These are phyloP conservation scores for Stromatinia cepivora DNA, from an alignment of 2,329 filamentous ascomycete genomes.

Conservation along the genomic window DNA sequence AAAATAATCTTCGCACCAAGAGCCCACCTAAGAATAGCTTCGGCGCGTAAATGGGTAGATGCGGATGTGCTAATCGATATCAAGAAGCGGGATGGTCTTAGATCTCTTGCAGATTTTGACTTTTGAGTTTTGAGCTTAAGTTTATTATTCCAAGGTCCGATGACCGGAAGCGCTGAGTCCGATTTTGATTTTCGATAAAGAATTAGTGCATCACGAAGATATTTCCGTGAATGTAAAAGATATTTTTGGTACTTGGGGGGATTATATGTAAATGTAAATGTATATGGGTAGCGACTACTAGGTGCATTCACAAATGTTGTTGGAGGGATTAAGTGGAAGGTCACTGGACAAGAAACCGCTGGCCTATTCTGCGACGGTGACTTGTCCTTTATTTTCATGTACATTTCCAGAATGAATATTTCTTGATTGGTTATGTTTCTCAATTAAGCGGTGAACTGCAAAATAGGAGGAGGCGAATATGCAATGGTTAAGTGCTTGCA, in stretches of 20 bases:
- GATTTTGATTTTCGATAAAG: not conserved
- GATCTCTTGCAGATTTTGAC: constrained; percentile 16
- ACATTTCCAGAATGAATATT: constrained; percentile 8
- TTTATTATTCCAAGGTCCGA: not conserved
- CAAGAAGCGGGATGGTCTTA: constrained; percentile 12
- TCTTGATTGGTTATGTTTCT: constrained; percentile 17
- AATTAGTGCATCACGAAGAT: no score
- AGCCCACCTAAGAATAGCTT: constrained; percentile 4
- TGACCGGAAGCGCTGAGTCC: not conserved
- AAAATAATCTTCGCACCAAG: not conserved
- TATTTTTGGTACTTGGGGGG: not conserved
- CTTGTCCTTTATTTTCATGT: not conserved
- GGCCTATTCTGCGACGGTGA: constrained; percentile 10
- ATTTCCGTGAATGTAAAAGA: not conserved
- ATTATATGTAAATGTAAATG: not conserved
- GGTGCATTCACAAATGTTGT: not conserved
- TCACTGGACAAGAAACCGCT: constrained; percentile 20
- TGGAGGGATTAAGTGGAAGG: not conserved
- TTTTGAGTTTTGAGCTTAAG: not conserved
- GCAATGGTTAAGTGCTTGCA: constrained; percentile 23
- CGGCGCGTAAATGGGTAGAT: constrained; percentile 17
- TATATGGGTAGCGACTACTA: not conserved
- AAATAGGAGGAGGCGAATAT: constrained; percentile 21
- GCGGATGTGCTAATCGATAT: not conserved
- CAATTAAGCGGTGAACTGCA: constrained; percentile 14